phyloP scores from a whole-genome alignment of 148 eudicot species.

The Chenopodium suecicum region DNA sequence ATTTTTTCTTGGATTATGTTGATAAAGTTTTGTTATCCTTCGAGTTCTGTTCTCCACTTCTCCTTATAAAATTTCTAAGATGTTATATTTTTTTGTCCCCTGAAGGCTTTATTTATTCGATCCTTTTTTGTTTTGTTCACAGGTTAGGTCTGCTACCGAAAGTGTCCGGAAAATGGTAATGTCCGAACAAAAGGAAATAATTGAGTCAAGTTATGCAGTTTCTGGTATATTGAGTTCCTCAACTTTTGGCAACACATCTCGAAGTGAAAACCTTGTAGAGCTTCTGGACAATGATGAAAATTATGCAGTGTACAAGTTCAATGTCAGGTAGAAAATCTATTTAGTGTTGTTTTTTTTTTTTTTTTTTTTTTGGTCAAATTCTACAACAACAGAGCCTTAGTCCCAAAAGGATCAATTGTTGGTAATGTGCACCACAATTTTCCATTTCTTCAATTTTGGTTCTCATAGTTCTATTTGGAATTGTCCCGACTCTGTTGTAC shows the following conservation, averaged over 20 bases:
- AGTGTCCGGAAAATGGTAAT: conserved; percentile 52
- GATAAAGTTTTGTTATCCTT: neutral
- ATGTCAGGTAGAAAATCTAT: conserved; percentile 43
- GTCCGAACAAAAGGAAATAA: conserved; percentile 50
- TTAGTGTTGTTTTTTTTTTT: neutral
- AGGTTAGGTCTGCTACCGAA: conserved; percentile 59
- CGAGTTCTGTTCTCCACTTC: neutral
- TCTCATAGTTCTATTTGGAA: neutral
- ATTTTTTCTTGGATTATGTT: neutral
- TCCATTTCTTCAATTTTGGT: neutral
- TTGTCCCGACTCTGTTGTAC: neutral
- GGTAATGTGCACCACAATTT: neutral
- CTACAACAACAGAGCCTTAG: neutral
- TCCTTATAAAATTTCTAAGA: neutral
- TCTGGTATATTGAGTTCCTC: conserved; percentile 64
- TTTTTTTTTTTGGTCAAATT: neutral
- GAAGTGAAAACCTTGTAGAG: conserved; percentile 68
- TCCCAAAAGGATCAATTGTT: neutral
- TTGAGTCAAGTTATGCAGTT: conserved; percentile 60
- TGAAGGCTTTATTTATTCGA: neutral
- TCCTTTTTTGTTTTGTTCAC: conserved; percentile 2
- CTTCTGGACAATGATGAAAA: conserved; percentile 51
- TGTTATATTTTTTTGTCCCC: neutral
- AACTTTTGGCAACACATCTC: conserved; percentile 55
- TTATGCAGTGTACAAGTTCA: conserved; percentile 56